Evolutionary conservation across 2,329 filamentous ascomycete genomes (phyloP).

Genomic region (Fusarium robinianum): DNA sequence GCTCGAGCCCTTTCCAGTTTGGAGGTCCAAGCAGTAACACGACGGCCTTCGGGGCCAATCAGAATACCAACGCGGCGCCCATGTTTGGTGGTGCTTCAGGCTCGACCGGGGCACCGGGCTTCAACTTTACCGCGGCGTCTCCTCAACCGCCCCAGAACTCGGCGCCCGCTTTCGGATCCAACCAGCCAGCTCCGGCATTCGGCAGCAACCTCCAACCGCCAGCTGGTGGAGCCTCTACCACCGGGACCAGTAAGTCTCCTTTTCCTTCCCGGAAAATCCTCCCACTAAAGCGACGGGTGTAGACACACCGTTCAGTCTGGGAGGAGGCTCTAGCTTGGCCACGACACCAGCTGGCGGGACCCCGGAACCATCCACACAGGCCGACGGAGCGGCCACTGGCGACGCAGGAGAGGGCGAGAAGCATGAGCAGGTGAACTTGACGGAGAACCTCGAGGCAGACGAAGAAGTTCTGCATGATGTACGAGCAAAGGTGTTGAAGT

Average conservation of each 20-base stretch:
- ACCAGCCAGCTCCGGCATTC: slow-evolving; percentile 43
- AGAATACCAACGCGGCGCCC: slow-evolving; percentile 29
- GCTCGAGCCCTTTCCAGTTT: slow-evolving; percentile 46
- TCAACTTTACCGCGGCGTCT: slow-evolving; percentile 47
- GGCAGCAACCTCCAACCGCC: slow-evolving; percentile 49
- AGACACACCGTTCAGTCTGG: slow-evolving; percentile 62
- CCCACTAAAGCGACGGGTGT: slow-evolving; percentile 52
- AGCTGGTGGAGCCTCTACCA: slow-evolving; percentile 49
- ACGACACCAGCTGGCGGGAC: slow-evolving; percentile 64
- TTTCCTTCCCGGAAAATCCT: slow-evolving; percentile 49
- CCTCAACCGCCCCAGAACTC: slow-evolving; percentile 37
- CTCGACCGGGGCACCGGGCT: slow-evolving; percentile 39
- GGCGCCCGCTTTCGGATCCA: slow-evolving; percentile 42
- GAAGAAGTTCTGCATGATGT: slow-evolving; percentile 73
- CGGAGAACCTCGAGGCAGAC: slow-evolving; percentile 69
- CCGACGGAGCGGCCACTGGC: slow-evolving; percentile 47
- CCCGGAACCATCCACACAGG: slow-evolving; percentile 58
- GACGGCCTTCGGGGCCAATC: slow-evolving; percentile 38
- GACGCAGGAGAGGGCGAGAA: slow-evolving; percentile 61
- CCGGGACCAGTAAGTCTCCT: slow-evolving; percentile 53
- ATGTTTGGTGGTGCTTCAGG: slow-evolving; percentile 41
- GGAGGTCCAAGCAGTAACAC: slow-evolving; percentile 35
- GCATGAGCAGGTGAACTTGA: slow-evolving; percentile 72
- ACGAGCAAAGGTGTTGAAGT: slow-evolving; percentile 70
- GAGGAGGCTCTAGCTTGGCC: slow-evolving; percentile 63